Conservation (phyloP, 2,329 filamentous ascomycete species). For the Claviceps paspali region DNA sequence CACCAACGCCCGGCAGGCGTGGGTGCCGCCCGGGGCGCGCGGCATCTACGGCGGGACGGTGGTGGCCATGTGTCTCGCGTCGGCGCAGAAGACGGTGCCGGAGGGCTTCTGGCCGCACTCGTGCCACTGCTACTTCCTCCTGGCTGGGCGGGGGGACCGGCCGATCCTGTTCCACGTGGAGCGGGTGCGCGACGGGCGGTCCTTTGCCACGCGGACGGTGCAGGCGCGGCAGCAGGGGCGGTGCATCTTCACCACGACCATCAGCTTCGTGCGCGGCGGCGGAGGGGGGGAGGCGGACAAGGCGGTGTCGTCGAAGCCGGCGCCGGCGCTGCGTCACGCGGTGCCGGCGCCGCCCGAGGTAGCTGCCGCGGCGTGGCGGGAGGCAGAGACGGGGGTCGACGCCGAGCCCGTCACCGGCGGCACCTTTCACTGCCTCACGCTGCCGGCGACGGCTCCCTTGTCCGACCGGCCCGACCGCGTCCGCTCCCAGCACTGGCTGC, state of each 20-base stretch:
- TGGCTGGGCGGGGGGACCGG: conserved; percentile 70
- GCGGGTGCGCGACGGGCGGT: conserved; percentile 76
- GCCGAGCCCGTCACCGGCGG: no score
- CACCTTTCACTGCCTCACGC: no score
- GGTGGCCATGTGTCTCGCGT: conserved; percentile 80
- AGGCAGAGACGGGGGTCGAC: no score
- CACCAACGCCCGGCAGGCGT: conserved; percentile 82
- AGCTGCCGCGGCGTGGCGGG: no score
- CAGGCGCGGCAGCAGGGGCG: conserved; percentile 79
- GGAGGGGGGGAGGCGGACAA: conserved; percentile 35
- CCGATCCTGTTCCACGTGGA: conserved; percentile 94
- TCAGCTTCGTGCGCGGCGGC: conserved; percentile 63
- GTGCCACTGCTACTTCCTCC: conserved; percentile 98
- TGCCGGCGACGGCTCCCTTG: neutral
- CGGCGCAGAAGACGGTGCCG: conserved; percentile 77
- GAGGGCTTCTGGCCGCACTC: conserved; percentile 72
- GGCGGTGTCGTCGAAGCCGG: no score
- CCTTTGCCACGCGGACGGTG: conserved; percentile 87
- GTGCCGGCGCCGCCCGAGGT: no score
- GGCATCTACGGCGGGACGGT: conserved; percentile 89
- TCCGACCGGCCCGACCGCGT: conserved; percentile 44
- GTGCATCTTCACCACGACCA: conserved; percentile 89
- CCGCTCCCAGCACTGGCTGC: conserved; percentile 58
- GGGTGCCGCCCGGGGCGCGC: conserved; percentile 82
- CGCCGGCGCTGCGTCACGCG: no score